phyloP scores from a whole-genome alignment of 75 land plant species.

The Picea sitchensis region DNA sequence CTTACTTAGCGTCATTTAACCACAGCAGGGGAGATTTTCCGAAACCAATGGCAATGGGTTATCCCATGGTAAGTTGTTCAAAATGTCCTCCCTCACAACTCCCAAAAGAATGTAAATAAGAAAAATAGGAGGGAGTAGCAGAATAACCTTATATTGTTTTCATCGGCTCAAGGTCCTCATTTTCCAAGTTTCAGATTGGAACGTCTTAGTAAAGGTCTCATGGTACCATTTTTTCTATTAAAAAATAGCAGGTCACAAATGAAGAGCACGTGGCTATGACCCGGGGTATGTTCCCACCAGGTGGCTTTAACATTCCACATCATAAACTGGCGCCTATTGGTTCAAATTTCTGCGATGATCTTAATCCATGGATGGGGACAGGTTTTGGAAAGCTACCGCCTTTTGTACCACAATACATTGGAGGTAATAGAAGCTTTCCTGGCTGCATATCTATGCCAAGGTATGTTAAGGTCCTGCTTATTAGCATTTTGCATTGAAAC shows the following conservation, averaged over 20 bases:
- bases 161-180: background rate
- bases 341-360: slow-evolving; percentile 6
- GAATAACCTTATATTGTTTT: background rate
- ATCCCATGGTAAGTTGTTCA: slow-evolving; percentile 7
- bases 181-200: background rate
- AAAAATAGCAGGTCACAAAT: background rate
- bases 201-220: background rate
- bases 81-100: background rate
- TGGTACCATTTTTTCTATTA: too few species aligned
- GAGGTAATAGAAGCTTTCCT: slow-evolving; percentile 22
- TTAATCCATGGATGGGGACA: slow-evolving; percentile 28
- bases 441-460: slow-evolving; percentile 27
- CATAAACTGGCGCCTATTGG: slow-evolving; percentile 12
- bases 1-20: slow-evolving; percentile 34
- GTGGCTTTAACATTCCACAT: slow-evolving; percentile 8
- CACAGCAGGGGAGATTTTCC: slow-evolving; percentile 10
- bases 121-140: background rate
- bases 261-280: slow-evolving; percentile 10
- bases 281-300: slow-evolving; percentile 20
- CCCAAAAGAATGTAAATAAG: too few species aligned
- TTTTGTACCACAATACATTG: slow-evolving; percentile 19
- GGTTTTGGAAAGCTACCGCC: slow-evolving; percentile 19
- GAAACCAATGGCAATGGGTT: background rate
- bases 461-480: slow-evolving; percentile 8
- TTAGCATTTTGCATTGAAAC: background rate